phyloP scores from a whole-genome alignment of 768 basidiomycete species.

The Aureoboletus auriporus region DNA sequence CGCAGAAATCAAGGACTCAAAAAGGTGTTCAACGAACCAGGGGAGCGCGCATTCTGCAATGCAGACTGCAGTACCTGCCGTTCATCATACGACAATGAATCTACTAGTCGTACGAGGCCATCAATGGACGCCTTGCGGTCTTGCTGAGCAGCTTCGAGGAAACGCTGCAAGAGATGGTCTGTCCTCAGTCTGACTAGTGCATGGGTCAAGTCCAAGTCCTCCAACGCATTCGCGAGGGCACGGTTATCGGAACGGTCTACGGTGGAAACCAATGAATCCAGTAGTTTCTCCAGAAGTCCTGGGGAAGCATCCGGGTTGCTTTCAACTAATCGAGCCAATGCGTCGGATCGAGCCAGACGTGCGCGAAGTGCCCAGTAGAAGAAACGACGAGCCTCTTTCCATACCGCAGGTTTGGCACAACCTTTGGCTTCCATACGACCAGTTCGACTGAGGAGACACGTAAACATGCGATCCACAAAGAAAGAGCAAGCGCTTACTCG shows the following conservation, averaged over 20 bases:
- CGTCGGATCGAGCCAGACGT: conserved; percentile 66
- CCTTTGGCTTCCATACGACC: conserved; percentile 99
- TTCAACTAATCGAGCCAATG: conserved; percentile 57
- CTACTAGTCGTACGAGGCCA: conserved; percentile 69
- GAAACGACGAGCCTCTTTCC: conserved; percentile 84
- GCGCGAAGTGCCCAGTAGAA: conserved; percentile 95
- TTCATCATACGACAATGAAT: conserved; percentile 71
- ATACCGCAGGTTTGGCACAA: conserved; percentile 79
- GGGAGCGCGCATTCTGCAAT: conserved; percentile 57
- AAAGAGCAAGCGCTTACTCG: conserved; percentile 57
- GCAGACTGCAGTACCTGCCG: conserved; percentile 54
- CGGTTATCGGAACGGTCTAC: conserved; percentile 52
- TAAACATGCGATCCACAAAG: conserved; percentile 1
- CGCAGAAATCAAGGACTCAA: neutral
- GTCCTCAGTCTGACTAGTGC: conserved; percentile 63
- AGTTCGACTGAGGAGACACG: conserved; percentile 56
- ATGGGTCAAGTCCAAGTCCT: conserved; percentile 62
- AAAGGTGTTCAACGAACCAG: conserved; percentile 42
- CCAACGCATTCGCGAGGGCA: conserved; percentile 60
- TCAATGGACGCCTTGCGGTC: conserved; percentile 76
- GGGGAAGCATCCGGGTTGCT: conserved; percentile 68
- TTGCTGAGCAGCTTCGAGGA: conserved; percentile 66
- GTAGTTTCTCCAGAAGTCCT: conserved; percentile 61
- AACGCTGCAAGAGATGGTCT: conserved; percentile 61
- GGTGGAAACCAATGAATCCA: conserved; percentile 58